A percentile compares a stretch with the other conserved stretches of the same genome.
Evolutionary conservation across 1,284 basidiomycete genomes (phyloP).

Genomic region (Termitomyces sp.): DNA sequence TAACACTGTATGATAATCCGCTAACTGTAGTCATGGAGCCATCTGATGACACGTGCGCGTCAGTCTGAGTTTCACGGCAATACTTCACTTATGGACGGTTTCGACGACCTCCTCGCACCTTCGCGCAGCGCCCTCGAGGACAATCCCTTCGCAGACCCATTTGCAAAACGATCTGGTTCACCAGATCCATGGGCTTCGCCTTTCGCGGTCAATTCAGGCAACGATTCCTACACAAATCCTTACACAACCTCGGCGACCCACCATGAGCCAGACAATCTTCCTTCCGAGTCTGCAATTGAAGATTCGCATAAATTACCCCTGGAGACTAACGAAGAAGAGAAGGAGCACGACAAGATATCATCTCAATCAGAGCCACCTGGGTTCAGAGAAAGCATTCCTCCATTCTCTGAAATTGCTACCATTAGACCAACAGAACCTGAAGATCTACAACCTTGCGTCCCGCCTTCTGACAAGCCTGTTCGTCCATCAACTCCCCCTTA

Average conservation of each 20-base stretch:
- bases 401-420: constrained; percentile 36
- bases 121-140: constrained; percentile 58
- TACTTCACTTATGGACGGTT: constrained; percentile 49
- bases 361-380: constrained; percentile 31
- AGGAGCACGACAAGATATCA: constrained; percentile 31
- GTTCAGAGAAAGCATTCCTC: constrained; percentile 40
- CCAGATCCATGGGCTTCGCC: constrained; percentile 74
- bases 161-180: constrained; percentile 59
- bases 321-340: constrained; percentile 41
- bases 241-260: constrained; percentile 7
- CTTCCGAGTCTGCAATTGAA: not conserved
- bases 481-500: constrained; percentile 17
- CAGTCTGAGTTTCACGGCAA: not conserved
- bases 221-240: constrained; percentile 13
- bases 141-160: constrained; percentile 77
- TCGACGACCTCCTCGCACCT: constrained; percentile 72
- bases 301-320: constrained; percentile 30
- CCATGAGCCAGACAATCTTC: constrained; percentile 5
- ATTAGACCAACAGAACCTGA: constrained; percentile 36
- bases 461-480: constrained; percentile 11
- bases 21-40: not conserved
- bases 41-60: not conserved
- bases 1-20: not conserved
- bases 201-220: constrained; percentile 26
- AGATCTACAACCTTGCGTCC: constrained; percentile 23